These are phyloP conservation scores for Cyclotella cryptica DNA, from an alignment of 108 stramenopile genomes.

Conservation along the genomic window DNA sequence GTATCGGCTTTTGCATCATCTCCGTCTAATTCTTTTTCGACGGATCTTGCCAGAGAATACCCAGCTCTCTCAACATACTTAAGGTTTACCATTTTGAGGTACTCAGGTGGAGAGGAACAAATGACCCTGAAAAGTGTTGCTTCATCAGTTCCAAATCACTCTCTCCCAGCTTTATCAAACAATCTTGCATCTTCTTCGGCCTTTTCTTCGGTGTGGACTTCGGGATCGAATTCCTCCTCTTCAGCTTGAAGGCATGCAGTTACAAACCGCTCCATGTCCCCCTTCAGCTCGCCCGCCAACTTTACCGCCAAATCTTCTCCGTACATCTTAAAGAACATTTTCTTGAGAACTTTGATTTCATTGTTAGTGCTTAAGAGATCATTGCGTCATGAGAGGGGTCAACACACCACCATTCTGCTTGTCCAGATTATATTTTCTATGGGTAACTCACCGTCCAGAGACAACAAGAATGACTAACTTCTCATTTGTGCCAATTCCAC, in stretches of 20 bases:
- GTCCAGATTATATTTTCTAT: background rate
- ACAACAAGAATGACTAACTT: conserved; percentile 6
- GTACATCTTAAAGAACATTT: conserved; percentile 3
- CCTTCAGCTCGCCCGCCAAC: background rate
- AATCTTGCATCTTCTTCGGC: conserved; percentile 7
- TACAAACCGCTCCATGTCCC: conserved; percentile 3
- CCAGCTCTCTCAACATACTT: conserved; percentile 14
- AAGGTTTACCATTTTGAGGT: conserved; percentile 7
- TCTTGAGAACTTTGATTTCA: conserved; percentile 15
- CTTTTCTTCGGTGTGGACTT: conserved; percentile 12
- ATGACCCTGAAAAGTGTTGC: background rate
- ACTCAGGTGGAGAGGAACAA: conserved; percentile 3
- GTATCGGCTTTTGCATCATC: conserved; percentile 1
- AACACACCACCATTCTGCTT: background rate
- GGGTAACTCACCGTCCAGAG: background rate
- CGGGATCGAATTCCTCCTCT: background rate
- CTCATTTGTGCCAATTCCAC: conserved; percentile 4
- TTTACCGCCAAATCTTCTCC: conserved; percentile 8
- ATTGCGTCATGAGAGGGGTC: background rate
- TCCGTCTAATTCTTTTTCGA: conserved; percentile 13
- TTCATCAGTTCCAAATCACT: conserved; percentile 13
- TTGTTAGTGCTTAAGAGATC: conserved; percentile 10
- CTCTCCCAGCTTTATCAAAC: conserved; percentile 18
- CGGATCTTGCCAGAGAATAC: background rate
- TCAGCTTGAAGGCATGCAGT: conserved; percentile 18